Evolutionary conservation across 2,329 filamentous ascomycete species (phyloP).

Genomic region (Fusarium bactridioides): DNA sequence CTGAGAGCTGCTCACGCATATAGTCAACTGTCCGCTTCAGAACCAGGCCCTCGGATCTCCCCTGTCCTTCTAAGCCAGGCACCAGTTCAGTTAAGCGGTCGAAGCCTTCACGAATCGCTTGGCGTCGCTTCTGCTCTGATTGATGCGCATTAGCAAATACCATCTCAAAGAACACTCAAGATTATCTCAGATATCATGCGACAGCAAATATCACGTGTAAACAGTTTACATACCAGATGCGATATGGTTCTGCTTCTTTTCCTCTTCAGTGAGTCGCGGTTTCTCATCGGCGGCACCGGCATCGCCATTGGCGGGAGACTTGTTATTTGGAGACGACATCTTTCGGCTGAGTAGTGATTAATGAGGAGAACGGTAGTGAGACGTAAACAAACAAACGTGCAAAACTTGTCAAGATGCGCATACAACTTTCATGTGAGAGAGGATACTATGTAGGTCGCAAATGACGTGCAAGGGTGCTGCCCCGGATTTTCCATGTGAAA

Average conservation of each 20-base stretch:
- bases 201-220: not conserved
- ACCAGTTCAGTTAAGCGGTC: conserved; percentile 82
- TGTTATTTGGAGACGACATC: conserved; percentile 45
- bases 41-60: conserved; percentile 85
- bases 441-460: conserved; percentile 24
- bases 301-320: conserved; percentile 37
- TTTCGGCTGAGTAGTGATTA: not conserved
- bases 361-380: not conserved
- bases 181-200: not conserved
- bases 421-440: conserved; percentile 16
- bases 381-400: not conserved
- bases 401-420: not conserved
- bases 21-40: conserved; percentile 74
- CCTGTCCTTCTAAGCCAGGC: conserved; percentile 82
- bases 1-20: conserved; percentile 66
- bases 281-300: conserved; percentile 52
- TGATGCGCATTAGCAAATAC: conserved; percentile 13
- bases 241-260: conserved; percentile 65
- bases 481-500: conserved; percentile 45
- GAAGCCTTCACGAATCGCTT: conserved; percentile 82
- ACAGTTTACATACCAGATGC: conserved; percentile 55
- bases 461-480: conserved; percentile 43
- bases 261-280: conserved; percentile 60
- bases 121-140: conserved; percentile 55
- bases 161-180: no score